A percentile compares a stretch with the other conserved stretches of the same genome.
Conservation (phyloP, 2,329 filamentous ascomycete genomes). For the Fragosphaeria purpurea region DNA sequence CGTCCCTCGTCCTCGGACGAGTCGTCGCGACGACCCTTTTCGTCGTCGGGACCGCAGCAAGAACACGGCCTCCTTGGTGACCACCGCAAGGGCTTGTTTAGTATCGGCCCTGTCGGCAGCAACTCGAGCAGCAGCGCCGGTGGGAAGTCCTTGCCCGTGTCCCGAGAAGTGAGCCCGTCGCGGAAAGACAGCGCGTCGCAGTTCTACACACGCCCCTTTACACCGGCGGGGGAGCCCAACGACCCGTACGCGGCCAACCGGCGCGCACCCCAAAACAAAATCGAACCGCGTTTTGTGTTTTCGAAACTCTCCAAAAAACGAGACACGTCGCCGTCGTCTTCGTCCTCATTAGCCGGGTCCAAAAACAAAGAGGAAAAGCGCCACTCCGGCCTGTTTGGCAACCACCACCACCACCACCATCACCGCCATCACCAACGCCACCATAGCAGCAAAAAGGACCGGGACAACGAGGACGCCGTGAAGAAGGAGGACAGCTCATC, state of each 20-base stretch:
- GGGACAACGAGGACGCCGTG: slow-evolving; percentile 32
- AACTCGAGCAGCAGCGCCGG: slow-evolving; percentile 24
- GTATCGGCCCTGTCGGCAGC: slow-evolving; percentile 27
- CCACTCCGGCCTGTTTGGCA: slow-evolving; percentile 32
- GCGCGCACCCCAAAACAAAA: slow-evolving; percentile 55
- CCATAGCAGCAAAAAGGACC: slow-evolving; percentile 3
- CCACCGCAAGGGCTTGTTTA: slow-evolving; percentile 47
- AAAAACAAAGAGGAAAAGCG: slow-evolving; percentile 41
- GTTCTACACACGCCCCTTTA: slow-evolving; percentile 64
- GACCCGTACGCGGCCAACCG: slow-evolving; percentile 82
- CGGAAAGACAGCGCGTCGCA: slow-evolving; percentile 48
- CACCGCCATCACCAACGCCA: no score
- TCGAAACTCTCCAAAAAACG: slow-evolving; percentile 67
- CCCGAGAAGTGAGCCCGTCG: slow-evolving; percentile 55
- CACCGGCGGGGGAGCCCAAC: slow-evolving; percentile 67
- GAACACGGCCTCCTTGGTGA: slow-evolving; percentile 16
- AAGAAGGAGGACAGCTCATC: slow-evolving; percentile 31
- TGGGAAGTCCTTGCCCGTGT: slow-evolving; percentile 43
- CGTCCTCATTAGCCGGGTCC: slow-evolving; percentile 37
- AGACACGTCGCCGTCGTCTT: slow-evolving; percentile 44
- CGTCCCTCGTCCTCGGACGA: slow-evolving; percentile 30
- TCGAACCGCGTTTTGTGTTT: slow-evolving; percentile 81
- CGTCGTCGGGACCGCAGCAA: slow-evolving; percentile 22
- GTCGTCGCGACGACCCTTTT: slow-evolving; percentile 29
- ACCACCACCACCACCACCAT: slow-evolving; percentile 24